Evolutionary conservation across 805 yeast species (phyloP), one percentile per base, ranked within the genome.

Genomic region (Yarrowia deformans): DNA sequence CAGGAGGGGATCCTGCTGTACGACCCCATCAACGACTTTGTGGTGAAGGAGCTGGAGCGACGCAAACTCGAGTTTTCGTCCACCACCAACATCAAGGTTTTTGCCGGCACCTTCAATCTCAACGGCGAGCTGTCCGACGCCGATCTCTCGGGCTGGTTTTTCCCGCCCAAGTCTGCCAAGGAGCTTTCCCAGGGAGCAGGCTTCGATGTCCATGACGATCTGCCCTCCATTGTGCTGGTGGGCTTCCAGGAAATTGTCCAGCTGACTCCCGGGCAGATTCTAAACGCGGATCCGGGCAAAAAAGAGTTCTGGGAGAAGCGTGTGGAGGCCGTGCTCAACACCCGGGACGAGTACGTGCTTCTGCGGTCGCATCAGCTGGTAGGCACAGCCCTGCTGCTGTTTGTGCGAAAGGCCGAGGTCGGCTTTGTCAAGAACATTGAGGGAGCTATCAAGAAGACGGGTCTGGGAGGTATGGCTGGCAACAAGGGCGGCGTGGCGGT

Each of bases 401-500:
- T 88, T 76, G 88, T 87, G 5, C 87, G 87, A 72, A 86, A 87
- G 68, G 79, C 84, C 1, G 87, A 89, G 71, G 79, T 90, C 35
- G 77, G 79, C 23, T 75, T 82, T 68, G 87, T 95, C 4, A 90
- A 91, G 14, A 89, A 90, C 74, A 97, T 95, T 6, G 93, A 93
- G 73, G 98, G 98, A n/a, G 85, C 93, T n/a, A 85, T 90, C 13
- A 94, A 93, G 74, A 94, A 94, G 78, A 94, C 98, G 0, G 99
- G 98, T 0, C 81, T 95, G 68, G 97, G 98, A 46, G 99, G 99
- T 55, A 94, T 95, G 81, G 87, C 98, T 0, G 99, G 98, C 18
- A 94, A 95, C 77, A 94, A 94, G 78, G 99, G 99, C 55, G 97
- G 96, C 4, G 96, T 93, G 70, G 97, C 97, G 0, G 91, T 95